Evolutionary conservation across 2,329 filamentous ascomycete species (phyloP).

Genomic region (Fusarium nanum): DNA sequence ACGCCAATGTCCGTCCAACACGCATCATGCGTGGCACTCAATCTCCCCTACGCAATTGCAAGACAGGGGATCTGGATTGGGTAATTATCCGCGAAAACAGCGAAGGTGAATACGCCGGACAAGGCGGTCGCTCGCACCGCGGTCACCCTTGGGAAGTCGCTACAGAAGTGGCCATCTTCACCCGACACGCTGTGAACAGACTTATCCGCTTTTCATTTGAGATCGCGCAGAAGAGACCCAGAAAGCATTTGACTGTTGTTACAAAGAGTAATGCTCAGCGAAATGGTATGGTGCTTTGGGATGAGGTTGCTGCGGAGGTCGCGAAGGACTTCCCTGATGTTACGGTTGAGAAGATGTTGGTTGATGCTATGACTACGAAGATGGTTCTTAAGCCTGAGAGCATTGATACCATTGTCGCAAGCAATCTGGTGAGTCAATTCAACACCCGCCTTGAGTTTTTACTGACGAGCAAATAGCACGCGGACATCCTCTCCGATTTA

Average conservation of each 20-base stretch:
- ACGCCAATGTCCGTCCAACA: constrained; percentile 73
- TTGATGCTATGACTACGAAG: constrained; percentile 73
- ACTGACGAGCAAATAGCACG: constrained; percentile 50
- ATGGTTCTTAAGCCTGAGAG: constrained; percentile 71
- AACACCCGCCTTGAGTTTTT: no score
- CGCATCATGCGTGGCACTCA: constrained; percentile 69
- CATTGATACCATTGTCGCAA: constrained; percentile 72
- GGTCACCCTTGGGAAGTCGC: constrained; percentile 69
- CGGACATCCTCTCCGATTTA: constrained; percentile 77
- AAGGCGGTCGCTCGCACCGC: constrained; percentile 70
- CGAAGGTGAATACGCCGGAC: constrained; percentile 74
- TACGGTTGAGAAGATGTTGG: constrained; percentile 72
- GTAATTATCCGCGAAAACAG: constrained; percentile 75
- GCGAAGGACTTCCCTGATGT: constrained; percentile 70
- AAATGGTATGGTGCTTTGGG: constrained; percentile 76
- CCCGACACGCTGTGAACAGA: constrained; percentile 67
- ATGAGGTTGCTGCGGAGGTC: constrained; percentile 68
- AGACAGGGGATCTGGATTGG: constrained; percentile 70
- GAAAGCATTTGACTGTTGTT: constrained; percentile 70
- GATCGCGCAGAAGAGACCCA: constrained; percentile 65
- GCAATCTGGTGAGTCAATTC: constrained; percentile 59
- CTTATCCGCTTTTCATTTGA: constrained; percentile 74
- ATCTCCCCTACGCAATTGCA: constrained; percentile 65
- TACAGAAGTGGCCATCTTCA: constrained; percentile 73
- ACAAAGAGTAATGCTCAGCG: constrained; percentile 75